A percentile compares a stretch with the other conserved stretches of the same genome.
These are phyloP conservation scores for Margaritispora aquatica DNA, from an alignment of 495 filamentous ascomycete species.

Conservation along the genomic window DNA sequence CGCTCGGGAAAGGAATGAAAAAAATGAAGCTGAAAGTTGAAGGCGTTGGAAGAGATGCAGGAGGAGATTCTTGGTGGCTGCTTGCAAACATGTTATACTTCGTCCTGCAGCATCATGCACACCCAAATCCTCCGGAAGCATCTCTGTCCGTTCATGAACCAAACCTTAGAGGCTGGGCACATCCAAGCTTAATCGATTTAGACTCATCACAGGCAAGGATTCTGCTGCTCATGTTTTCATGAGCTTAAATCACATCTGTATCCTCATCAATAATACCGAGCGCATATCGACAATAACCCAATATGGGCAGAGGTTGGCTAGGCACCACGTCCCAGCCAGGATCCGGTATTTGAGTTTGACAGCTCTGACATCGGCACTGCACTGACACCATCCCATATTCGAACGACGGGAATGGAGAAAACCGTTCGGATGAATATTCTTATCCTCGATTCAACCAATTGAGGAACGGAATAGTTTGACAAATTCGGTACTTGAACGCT, in stretches of 20 bases:
- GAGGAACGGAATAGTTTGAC: background rate
- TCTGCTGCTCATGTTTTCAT: background rate
- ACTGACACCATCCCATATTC: slow-evolving; percentile 13
- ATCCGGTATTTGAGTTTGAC: slow-evolving; percentile 4
- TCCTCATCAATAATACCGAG: background rate
- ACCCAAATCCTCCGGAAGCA: slow-evolving; percentile 19
- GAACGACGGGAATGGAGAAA: slow-evolving; percentile 8
- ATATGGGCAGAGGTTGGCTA: background rate
- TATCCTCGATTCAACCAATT: background rate
- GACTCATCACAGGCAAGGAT: slow-evolving; percentile 2
- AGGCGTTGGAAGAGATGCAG: slow-evolving; percentile 17
- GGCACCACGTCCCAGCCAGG: slow-evolving; percentile 5
- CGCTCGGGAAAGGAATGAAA: slow-evolving; percentile 26
- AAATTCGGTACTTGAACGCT: background rate
- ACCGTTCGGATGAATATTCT: slow-evolving; percentile 3
- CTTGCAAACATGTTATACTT: slow-evolving; percentile 19
- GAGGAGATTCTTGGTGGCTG: slow-evolving; percentile 1
- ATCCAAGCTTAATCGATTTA: slow-evolving; percentile 17
- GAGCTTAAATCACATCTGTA: background rate
- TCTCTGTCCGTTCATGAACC: slow-evolving; percentile 11
- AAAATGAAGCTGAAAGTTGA: background rate
- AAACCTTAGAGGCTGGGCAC: slow-evolving; percentile 5
- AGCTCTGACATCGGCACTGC: slow-evolving; percentile 16
- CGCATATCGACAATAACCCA: background rate
- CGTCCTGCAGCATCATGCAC: background rate